Percentiles rank a stretch among this genome's conserved stretches.
Conservation (phyloP, 2,329 filamentous ascomycete genomes). For the Arthrobotrys sphaeroides region DNA sequence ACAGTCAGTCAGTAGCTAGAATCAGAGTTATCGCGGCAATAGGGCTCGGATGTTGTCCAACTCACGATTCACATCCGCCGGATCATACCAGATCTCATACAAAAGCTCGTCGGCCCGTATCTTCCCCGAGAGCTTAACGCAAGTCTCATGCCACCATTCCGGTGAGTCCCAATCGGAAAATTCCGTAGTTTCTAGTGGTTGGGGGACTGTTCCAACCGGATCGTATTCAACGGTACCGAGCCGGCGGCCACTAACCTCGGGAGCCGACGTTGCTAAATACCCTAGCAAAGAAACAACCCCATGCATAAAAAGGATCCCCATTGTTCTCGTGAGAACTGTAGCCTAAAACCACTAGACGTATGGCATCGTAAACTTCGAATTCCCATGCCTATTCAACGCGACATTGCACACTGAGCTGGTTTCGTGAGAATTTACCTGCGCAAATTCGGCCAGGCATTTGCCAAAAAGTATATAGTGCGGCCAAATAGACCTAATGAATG, state of each 20-base stretch:
- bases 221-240: slow-evolving; percentile 11
- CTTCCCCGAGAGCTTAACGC: slow-evolving; percentile 17
- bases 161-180: slow-evolving; percentile 18
- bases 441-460: too few species aligned
- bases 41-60: background rate
- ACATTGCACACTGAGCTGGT: too few species aligned
- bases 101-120: background rate
- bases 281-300: background rate
- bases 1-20: background rate
- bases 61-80: slow-evolving; percentile 23
- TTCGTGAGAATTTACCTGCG: too few species aligned
- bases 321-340: background rate
- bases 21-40: too few species aligned
- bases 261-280: background rate
- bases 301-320: background rate
- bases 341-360: too few species aligned
- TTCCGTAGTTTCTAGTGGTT: background rate
- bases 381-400: too few species aligned
- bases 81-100: slow-evolving; percentile 11
- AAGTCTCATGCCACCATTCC: slow-evolving; percentile 7
- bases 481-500: background rate
- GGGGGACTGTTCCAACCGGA: background rate
- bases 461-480: too few species aligned
- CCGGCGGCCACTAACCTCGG: background rate
- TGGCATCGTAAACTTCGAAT: background rate